Evolutionary conservation across 257 asterid genomes (phyloP).

Genomic region (Plantago elongata): DNA sequence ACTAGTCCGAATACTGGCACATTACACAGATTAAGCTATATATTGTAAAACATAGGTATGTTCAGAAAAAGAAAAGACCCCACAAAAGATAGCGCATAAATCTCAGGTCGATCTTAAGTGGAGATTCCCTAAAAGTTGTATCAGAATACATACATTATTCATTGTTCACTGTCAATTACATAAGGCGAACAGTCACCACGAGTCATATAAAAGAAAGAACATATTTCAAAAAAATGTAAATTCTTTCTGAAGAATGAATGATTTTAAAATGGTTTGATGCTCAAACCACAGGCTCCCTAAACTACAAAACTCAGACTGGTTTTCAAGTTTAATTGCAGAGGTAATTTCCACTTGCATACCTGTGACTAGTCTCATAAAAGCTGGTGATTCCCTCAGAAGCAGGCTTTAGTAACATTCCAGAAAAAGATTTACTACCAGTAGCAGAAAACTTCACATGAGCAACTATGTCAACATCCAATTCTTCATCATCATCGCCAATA

Average conservation of each 20-base stretch:
- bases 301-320: conserved; percentile 21
- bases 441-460: conserved; percentile 71
- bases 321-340: conserved; percentile 50
- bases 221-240: conserved; percentile 8
- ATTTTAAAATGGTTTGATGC: not conserved
- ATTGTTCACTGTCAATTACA: not conserved
- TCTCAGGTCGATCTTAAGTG: too few relatives aligned
- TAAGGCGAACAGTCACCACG: not conserved
- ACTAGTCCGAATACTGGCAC: too few relatives aligned
- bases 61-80: too few relatives aligned
- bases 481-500: conserved; percentile 69
- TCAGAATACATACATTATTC: too few relatives aligned
- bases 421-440: conserved; percentile 57
- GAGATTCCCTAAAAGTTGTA: too few relatives aligned
- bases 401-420: conserved; percentile 72
- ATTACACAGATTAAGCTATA: too few relatives aligned
- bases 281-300: conserved; percentile 13
- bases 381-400: conserved; percentile 83
- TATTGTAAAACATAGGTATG: too few relatives aligned
- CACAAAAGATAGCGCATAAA: too few relatives aligned
- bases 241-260: conserved; percentile 22
- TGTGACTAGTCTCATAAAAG: conserved; percentile 82
- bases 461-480: conserved; percentile 62
- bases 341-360: conserved; percentile 71
- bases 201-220: conserved; percentile 1